Evolutionary conservation across 2,329 filamentous ascomycete genomes (phyloP).

Genomic region (Cytospora paraplurivora): DNA sequence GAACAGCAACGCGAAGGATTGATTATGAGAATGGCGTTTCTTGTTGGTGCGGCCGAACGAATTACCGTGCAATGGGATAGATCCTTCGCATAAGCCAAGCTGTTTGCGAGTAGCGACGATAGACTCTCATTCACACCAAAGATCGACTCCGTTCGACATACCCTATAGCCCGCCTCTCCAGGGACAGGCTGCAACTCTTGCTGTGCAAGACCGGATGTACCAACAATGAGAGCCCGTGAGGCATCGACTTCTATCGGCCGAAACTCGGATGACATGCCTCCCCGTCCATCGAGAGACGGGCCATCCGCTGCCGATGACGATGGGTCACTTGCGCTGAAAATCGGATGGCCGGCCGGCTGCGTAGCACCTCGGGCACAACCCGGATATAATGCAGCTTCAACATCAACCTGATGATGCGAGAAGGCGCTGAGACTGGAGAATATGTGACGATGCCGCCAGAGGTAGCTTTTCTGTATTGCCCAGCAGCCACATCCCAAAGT

Average conservation of each 20-base stretch:
- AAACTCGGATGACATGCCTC: background rate
- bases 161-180: constrained; percentile 2
- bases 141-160: background rate
- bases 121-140: background rate
- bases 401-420: constrained; percentile 5
- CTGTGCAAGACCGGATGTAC: background rate
- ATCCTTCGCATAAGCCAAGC: no score
- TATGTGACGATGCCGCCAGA: background rate
- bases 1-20: background rate
- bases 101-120: background rate
- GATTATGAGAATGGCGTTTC: constrained; percentile 4
- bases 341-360: constrained; percentile 13
- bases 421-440: constrained; percentile 14
- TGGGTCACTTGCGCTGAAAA: constrained; percentile 6
- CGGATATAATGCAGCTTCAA: background rate
- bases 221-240: background rate
- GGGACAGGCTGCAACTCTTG: constrained; percentile 4
- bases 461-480: constrained; percentile 11
- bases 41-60: background rate
- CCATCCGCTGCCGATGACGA: constrained; percentile 1
- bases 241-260: background rate
- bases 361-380: no score
- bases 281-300: background rate
- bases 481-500: constrained; percentile 1
- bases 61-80: background rate